Evolutionary conservation across 1,284 basidiomycete genomes (phyloP).

Genomic region (Cerioporus squamosus): DNA sequence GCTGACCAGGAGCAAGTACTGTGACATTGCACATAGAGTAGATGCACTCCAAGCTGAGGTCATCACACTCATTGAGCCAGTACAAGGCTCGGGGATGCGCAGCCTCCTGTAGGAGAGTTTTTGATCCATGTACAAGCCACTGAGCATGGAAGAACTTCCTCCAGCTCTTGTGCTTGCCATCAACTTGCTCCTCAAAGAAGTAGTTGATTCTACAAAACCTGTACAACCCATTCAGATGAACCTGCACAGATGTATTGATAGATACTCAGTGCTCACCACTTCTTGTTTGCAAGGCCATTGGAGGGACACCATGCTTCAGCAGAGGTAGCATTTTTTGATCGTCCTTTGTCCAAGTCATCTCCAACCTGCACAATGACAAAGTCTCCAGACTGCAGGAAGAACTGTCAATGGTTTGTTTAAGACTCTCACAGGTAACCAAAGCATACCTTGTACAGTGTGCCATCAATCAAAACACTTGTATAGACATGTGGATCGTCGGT

Average conservation of each 20-base stretch:
- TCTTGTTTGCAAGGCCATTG: constrained; percentile 50
- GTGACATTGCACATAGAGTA: constrained; percentile 56
- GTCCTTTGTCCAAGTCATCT: constrained; percentile 43
- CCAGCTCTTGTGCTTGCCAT: background rate
- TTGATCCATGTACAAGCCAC: constrained; percentile 69
- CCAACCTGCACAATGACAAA: constrained; percentile 62
- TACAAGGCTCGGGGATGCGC: constrained; percentile 63
- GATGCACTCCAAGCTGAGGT: constrained; percentile 54
- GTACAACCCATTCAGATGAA: constrained; percentile 1
- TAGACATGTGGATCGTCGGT: constrained; percentile 40
- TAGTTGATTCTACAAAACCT: constrained; percentile 72
- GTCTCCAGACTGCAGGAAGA: constrained; percentile 53
- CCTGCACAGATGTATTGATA: background rate
- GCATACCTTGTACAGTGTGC: constrained; percentile 54
- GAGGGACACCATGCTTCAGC: constrained; percentile 43
- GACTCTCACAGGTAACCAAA: background rate
- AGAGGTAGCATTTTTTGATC: constrained; percentile 41
- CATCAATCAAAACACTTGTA: constrained; percentile 54
- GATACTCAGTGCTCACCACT: constrained; percentile 53
- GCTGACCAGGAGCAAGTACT: constrained; percentile 43
- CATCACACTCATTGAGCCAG: constrained; percentile 56
- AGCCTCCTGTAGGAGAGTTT: constrained; percentile 65
- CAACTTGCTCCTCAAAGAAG: constrained; percentile 48
- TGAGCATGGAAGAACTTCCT: constrained; percentile 62
- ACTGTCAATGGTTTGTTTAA: background rate